These are phyloP conservation scores for Heracleum sosnowskyi DNA, from an alignment of 129 eudicot genomes.

Conservation along the genomic window DNA sequence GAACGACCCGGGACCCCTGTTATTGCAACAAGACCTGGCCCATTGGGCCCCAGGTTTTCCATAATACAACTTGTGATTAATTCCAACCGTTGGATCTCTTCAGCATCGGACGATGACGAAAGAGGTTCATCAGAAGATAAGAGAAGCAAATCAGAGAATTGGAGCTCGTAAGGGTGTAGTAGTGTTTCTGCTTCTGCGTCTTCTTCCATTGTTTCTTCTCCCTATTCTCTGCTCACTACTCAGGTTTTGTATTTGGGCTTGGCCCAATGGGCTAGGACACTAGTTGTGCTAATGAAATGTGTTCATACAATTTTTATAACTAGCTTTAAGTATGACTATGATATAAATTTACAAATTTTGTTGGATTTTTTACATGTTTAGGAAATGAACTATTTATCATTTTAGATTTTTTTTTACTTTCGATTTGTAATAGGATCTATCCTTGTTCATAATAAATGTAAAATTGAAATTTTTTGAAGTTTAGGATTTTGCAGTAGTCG, in stretches of 20 bases:
- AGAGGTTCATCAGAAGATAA: constrained; percentile 28
- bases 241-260: background rate
- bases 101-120: constrained; percentile 5
- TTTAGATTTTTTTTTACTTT: too few species aligned
- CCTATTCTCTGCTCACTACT: too few species aligned
- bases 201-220: constrained; percentile 17
- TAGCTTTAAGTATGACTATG: too few species aligned
- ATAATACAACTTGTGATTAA: constrained; percentile 34
- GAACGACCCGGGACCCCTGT: constrained; percentile 50
- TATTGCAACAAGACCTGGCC: constrained; percentile 77
- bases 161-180: constrained; percentile 48
- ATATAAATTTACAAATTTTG: too few species aligned
- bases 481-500: too few species aligned
- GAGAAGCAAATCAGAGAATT: constrained; percentile 46
- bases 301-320: too few species aligned
- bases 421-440: too few species aligned
- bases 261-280: background rate
- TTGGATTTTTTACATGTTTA: too few species aligned
- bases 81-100: constrained; percentile 31
- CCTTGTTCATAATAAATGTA: too few species aligned
- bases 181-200: constrained; percentile 20
- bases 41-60: constrained; percentile 72
- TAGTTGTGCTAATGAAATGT: too few species aligned
- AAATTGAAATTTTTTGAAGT: too few species aligned
- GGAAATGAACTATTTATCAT: too few species aligned